Evolutionary conservation across 768 basidiomycete genomes (phyloP).

Genomic region (Leccinum arenicola): DNA sequence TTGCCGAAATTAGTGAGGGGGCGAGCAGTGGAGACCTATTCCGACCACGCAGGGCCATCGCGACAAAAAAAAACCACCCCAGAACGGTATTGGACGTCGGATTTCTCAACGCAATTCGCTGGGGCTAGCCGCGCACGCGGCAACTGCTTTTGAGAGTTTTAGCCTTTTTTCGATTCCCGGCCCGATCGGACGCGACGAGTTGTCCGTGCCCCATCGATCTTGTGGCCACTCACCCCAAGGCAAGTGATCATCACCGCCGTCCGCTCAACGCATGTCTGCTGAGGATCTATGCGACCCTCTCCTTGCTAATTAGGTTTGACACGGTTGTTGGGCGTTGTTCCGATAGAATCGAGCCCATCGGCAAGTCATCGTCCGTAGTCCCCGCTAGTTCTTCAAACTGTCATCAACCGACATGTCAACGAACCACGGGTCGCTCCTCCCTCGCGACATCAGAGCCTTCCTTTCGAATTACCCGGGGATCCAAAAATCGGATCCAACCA

Average conservation of each 20-base stretch:
- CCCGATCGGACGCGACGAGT: conserved; percentile 2
- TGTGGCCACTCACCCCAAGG: conserved; percentile 1
- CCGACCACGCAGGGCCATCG: neutral
- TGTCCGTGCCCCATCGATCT: neutral
- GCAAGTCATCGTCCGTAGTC: conserved; percentile 10
- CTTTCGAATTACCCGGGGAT: conserved; percentile 23
- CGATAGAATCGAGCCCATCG: neutral
- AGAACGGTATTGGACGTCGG: neutral
- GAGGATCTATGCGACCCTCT: neutral
- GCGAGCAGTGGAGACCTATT: neutral
- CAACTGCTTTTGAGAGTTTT: conserved; percentile 15
- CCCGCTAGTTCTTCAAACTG: conserved; percentile 6
- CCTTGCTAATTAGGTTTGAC: neutral
- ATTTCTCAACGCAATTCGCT: neutral
- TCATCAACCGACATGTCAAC: conserved; percentile 17
- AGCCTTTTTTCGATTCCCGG: conserved; percentile 20
- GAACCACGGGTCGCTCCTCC: neutral
- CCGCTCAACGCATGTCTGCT: neutral
- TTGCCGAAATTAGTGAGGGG: neutral
- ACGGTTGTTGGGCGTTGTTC: neutral
- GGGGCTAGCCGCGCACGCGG: neutral
- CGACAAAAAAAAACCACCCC: neutral
- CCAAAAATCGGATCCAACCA: conserved; percentile 6
- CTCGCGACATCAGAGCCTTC: conserved; percentile 28
- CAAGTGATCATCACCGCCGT: neutral